Evolutionary conservation across 75 land plant genomes (phyloP).

Genomic region (Cryptomeria japonica): DNA sequence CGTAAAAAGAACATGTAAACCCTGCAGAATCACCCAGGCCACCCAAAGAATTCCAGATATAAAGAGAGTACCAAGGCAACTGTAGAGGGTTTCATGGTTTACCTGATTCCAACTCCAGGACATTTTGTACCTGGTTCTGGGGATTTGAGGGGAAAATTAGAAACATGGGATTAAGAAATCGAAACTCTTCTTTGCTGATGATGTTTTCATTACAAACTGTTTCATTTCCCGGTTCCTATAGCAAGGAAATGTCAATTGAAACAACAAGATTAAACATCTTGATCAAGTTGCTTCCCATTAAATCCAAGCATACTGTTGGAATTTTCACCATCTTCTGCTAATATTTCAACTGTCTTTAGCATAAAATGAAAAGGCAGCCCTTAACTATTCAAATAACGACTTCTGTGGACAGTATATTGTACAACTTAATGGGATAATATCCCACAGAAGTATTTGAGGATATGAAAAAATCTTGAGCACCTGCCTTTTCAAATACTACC

Average conservation of each 20-base stretch:
- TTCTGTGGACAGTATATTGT: neutral
- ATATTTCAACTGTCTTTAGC: neutral
- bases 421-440: neutral
- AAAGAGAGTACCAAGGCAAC: no score
- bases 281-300: neutral
- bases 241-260: neutral
- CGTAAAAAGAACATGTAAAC: no score
- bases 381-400: neutral
- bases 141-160: no score
- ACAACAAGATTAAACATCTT: neutral
- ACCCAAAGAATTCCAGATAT: no score
- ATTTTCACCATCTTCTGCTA: neutral
- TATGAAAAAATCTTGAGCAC: neutral
- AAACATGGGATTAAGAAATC: neutral
- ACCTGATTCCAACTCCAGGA: no score
- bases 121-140: no score
- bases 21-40: no score
- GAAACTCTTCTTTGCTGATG: neutral
- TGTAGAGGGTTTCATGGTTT: no score
- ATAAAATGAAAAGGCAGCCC: neutral
- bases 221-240: neutral
- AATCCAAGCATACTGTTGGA: neutral
- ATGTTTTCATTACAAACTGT: neutral
- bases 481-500: neutral
- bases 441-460: neutral